Evolutionary conservation across 2,329 filamentous ascomycete genomes (phyloP).

Genomic region (Lasiodiplodia gonubiensis): DNA sequence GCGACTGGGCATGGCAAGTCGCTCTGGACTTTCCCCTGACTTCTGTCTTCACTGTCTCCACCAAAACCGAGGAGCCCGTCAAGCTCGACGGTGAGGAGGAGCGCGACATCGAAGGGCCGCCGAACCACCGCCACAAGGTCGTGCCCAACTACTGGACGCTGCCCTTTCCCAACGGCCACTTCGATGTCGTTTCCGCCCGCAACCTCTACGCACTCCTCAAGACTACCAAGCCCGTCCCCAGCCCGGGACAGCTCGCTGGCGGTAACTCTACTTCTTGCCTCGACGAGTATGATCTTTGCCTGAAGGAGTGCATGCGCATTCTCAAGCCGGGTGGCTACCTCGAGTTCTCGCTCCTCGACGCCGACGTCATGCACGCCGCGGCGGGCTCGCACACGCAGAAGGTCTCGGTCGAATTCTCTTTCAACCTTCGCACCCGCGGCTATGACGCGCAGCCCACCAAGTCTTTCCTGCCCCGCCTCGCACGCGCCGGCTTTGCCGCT

Average conservation of each 20-base stretch:
- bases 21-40: conserved; percentile 83
- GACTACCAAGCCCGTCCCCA: conserved; percentile 57
- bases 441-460: conserved; percentile 88
- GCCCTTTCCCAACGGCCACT: conserved; percentile 84
- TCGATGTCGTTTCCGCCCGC: conserved; percentile 89
- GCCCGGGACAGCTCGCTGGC: conserved; percentile 33
- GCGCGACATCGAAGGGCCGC: conserved; percentile 69
- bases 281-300: conserved; percentile 87
- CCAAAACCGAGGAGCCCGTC: conserved; percentile 49
- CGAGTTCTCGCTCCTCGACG: conserved; percentile 89
- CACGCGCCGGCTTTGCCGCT: conserved; percentile 70
- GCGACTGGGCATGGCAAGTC: conserved; percentile 96
- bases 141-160: conserved; percentile 79
- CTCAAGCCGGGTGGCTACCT: conserved; percentile 92
- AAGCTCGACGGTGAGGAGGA: conserved; percentile 51
- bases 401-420: conserved; percentile 89
- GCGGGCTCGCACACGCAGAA: conserved; percentile 79
- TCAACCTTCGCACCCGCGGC: conserved; percentile 84
- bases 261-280: not conserved
- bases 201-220: conserved; percentile 86
- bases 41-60: conserved; percentile 86
- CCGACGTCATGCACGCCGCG: conserved; percentile 85
- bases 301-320: conserved; percentile 85
- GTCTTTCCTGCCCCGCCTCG: conserved; percentile 76
- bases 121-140: conserved; percentile 83